Conservation (phyloP, 345 rosid genomes). For the Capsella bursapastoris region DNA sequence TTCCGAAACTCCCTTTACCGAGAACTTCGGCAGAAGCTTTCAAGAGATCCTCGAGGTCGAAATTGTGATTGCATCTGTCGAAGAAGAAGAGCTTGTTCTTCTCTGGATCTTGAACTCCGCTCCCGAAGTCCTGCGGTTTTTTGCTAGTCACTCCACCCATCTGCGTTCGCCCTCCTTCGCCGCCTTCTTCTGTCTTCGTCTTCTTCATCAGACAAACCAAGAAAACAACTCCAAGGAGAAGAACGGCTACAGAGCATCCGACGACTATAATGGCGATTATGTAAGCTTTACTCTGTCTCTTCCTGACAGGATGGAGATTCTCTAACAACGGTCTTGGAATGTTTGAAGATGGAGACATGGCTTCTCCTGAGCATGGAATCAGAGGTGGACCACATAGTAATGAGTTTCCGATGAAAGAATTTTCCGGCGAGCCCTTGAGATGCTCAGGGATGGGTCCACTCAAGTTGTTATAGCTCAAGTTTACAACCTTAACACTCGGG, state of each 20-base stretch:
- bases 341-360: conserved; percentile 44
- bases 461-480: conserved; percentile 66
- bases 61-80: conserved; percentile 62
- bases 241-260: conserved; percentile 51
- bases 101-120: conserved; percentile 89
- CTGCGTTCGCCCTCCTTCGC: conserved; percentile 48
- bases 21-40: conserved; percentile 94
- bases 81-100: conserved; percentile 82
- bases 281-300: conserved; percentile 51
- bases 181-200: conserved; percentile 34
- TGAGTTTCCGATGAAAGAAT: conserved; percentile 65
- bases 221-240: conserved; percentile 49
- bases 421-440: conserved; percentile 52
- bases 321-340: conserved; percentile 46
- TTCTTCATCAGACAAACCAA: conserved; percentile 51
- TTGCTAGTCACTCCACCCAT: conserved; percentile 45
- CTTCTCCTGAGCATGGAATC: conserved; percentile 44
- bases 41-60: conserved; percentile 82
- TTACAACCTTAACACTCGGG: conserved; percentile 56
- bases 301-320: conserved; percentile 36
- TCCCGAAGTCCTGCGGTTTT: conserved; percentile 74
- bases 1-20: conserved; percentile 84
- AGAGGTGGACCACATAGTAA: conserved; percentile 69
- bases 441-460: conserved; percentile 68
- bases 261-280: conserved; percentile 56